A percentile compares a stretch with the other conserved stretches of the same genome.
Conservation (phyloP, 2,329 filamentous ascomycete species). For the Xylariaceae sp. region DNA sequence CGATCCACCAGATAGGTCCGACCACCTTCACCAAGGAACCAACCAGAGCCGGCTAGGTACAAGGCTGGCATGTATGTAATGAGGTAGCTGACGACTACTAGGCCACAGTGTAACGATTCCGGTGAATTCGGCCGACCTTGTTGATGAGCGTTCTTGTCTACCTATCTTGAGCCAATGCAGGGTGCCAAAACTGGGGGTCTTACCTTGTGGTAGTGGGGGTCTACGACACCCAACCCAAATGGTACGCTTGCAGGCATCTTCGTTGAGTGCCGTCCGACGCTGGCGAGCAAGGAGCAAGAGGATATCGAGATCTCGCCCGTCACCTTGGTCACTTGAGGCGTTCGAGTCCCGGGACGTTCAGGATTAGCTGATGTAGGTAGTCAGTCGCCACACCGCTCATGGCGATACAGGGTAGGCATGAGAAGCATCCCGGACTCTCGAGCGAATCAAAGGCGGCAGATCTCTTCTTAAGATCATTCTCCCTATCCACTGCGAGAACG, state of each 20-base stretch:
- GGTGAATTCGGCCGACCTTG: conserved; percentile 1
- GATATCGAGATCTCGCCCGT: neutral
- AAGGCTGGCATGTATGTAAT: conserved; percentile 11
- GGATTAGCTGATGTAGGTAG: neutral
- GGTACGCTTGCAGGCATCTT: conserved; percentile 1
- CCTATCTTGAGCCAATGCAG: conserved; percentile 6
- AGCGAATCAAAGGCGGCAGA: neutral
- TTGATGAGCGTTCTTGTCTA: conserved; percentile 3
- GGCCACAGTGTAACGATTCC: conserved; percentile 3
- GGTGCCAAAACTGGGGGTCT: conserved; percentile 3
- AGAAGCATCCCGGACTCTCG: conserved; percentile 6
- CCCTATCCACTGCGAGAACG: neutral
- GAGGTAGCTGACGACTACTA: neutral
- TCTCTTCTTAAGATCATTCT: too few relatives aligned
- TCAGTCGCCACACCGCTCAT: neutral
- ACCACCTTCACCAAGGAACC: conserved; percentile 11
- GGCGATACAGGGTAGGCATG: neutral
- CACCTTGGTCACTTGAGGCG: conserved; percentile 2
- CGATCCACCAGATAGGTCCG: conserved; percentile 14
- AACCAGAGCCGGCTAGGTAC: conserved; percentile 5
- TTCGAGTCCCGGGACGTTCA: neutral
- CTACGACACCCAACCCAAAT: conserved; percentile 4
- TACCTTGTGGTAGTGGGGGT: neutral
- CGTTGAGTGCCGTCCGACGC: conserved; percentile 2
- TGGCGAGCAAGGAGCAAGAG: neutral